Conservation (phyloP, 768 basidiomycete genomes). For the Boletus coccyginus region DNA sequence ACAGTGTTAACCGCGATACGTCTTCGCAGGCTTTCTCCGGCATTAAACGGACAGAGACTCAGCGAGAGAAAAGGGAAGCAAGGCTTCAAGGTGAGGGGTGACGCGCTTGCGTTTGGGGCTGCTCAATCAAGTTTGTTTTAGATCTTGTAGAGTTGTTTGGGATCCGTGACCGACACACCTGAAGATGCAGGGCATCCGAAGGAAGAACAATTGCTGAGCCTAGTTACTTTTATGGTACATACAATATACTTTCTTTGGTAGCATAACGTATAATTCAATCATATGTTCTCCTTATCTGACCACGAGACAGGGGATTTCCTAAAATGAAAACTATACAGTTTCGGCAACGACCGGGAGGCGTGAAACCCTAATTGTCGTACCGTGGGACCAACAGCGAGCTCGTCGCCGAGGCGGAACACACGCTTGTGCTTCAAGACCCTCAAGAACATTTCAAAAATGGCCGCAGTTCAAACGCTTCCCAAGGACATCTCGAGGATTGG, state of each 20-base stretch:
- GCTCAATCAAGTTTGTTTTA: conserved; percentile 20
- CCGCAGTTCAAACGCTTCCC: conserved; percentile 68
- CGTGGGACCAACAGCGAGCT: conserved; percentile 23
- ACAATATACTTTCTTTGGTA: conserved; percentile 9
- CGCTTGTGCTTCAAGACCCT: conserved; percentile 20
- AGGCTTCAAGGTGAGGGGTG: conserved; percentile 64
- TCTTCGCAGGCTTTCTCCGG: conserved; percentile 75
- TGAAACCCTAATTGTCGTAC: conserved; percentile 25
- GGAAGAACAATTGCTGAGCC: not conserved
- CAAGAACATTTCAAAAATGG: conserved; percentile 51
- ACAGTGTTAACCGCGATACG: not conserved
- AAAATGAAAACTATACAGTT: conserved; percentile 29
- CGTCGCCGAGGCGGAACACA: conserved; percentile 18
- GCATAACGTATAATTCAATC: conserved; percentile 4
- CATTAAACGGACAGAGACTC: conserved; percentile 71
- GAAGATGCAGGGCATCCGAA: not conserved
- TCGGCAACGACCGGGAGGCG: conserved; percentile 20
- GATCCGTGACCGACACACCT: conserved; percentile 26
- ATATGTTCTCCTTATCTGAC: not conserved
- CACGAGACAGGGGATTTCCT: not conserved
- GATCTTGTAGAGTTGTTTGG: conserved; percentile 63
- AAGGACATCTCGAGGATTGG: conserved; percentile 80
- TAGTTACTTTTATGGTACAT: conserved; percentile 11
- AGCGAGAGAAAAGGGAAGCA: conserved; percentile 74
- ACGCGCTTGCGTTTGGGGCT: not conserved